Percentiles rank a stretch among this genome's conserved stretches.
Evolutionary conservation across 139 green algal species (phyloP).

Genomic region (Chlamydomonas schloesseri): DNA sequence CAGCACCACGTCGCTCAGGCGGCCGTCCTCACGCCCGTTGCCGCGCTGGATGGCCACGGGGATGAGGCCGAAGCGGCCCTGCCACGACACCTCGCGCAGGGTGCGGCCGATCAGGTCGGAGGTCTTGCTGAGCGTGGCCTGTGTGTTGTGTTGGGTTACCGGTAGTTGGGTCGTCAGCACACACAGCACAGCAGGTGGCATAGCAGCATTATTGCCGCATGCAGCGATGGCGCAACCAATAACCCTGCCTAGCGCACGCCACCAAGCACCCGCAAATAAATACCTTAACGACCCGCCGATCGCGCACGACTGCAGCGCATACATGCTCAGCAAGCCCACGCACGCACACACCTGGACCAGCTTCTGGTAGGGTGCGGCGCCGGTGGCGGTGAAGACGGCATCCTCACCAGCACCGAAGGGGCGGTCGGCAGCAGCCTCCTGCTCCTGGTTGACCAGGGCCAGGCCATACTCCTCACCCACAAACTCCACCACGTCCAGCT

Average conservation of each 20-base stretch:
- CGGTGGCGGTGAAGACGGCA: background rate
- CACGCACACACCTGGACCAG: background rate
- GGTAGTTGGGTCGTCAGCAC: no score
- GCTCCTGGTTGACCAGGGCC: background rate
- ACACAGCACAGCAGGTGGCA: no score
- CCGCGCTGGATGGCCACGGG: conserved; percentile 22
- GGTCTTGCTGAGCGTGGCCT: background rate
- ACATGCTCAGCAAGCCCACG: background rate
- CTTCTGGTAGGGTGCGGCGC: conserved; percentile 11
- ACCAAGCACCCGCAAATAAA: no score
- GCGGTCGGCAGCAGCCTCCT: background rate
- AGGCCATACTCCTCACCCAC: conserved; percentile 4
- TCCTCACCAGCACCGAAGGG: background rate
- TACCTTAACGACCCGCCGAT: no score
- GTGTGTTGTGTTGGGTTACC: no score
- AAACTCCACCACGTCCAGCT: conserved; percentile 40
- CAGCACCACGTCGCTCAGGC: conserved; percentile 6
- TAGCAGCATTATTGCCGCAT: no score
- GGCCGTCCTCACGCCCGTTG: conserved; percentile 1
- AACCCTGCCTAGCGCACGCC: no score
- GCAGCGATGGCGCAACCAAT: no score
- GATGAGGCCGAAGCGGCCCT: conserved; percentile 8
- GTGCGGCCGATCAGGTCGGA: conserved; percentile 4
- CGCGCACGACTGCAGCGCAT: no score
- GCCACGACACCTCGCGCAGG: background rate